Conservation (phyloP, 2,329 filamentous ascomycete species). For the Colletotrichum spinosum region DNA sequence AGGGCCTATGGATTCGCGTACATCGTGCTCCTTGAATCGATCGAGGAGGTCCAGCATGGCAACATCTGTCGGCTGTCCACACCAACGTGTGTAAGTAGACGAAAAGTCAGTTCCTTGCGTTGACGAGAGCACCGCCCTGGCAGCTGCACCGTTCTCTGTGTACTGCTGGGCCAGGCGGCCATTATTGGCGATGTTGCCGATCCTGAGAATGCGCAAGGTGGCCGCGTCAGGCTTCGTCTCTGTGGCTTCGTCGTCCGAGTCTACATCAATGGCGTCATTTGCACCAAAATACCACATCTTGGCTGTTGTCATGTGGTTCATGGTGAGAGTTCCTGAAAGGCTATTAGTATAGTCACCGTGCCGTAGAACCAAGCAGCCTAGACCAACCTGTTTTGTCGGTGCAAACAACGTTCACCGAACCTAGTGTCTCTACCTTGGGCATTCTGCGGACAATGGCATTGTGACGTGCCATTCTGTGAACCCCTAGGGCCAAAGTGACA, state of each 20-base stretch:
- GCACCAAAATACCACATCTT: conserved; percentile 96
- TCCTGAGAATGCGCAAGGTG: conserved; percentile 83
- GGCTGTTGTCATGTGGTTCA: conserved; percentile 98
- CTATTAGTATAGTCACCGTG: neutral
- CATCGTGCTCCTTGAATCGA: conserved; percentile 89
- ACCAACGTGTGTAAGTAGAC: conserved; percentile 84
- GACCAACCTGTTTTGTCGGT: conserved; percentile 90
- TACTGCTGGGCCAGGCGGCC: conserved; percentile 81
- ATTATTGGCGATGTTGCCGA: conserved; percentile 98
- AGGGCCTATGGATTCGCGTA: conserved; percentile 85
- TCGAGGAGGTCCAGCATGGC: conserved; percentile 96
- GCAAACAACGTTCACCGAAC: conserved; percentile 99
- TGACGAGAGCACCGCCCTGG: conserved; percentile 86
- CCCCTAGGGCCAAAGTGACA: conserved; percentile 92
- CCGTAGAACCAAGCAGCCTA: neutral
- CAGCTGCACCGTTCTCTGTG: conserved; percentile 76
- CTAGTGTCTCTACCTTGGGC: conserved; percentile 96
- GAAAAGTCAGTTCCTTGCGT: conserved; percentile 76
- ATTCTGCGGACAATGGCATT: conserved; percentile 96
- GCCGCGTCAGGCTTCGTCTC: conserved; percentile 76
- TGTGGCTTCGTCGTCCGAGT: conserved; percentile 64
- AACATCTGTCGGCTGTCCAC: conserved; percentile 96
- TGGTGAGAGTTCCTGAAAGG: conserved; percentile 81
- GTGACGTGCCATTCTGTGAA: conserved; percentile 94
- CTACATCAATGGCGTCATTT: conserved; percentile 61